Evolutionary conservation across 2,329 filamentous ascomycete genomes (phyloP), one percentile per base, ranked within the genome.

Genomic region (Pezicula radicicola): DNA sequence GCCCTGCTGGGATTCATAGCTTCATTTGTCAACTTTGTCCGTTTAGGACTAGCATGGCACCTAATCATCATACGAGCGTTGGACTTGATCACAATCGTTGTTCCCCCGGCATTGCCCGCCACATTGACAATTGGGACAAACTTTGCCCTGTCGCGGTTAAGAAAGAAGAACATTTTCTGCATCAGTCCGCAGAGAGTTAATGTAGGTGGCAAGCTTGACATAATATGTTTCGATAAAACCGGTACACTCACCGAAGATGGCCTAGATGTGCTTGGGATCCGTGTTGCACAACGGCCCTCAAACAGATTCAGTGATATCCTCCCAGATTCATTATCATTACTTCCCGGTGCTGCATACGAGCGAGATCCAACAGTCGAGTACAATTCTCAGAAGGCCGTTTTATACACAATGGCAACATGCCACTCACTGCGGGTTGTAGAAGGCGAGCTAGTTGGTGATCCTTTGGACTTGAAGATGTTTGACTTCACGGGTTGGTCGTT

Each of bases 191-290:
- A 99, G 65, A 83, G 94, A 63, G 93, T 99, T 51, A 99, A 97
- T 63, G 91, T 99, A 6, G 94, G 89, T 15, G 94, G 95, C 46
- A 97, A 97, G 70, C 75, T 99, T 4, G 94, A 99, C 66, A 83
- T 97, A 10, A 89, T 99, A 72, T 97, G 93, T 70, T 99, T 99
- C 59, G 94, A 99, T 72, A 99, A 99, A 73, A 99, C 94, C 0
- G 94, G 94, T n/a, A 99, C 94, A 0, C 75, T 99, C 49, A 99
- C 94, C 0, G 94, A 97, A 70, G 94, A 99, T 68, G 94, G 94
- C 0, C 74, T 99, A 40, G 95, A 99, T 68, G 90, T 99, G 16
- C 78, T 99, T 12, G 94, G 94, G 12, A 84, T 96, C 18, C 84
- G 91, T 33, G 84, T 94, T 6, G 90, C 91, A 9, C 83, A 87